Base-by-base conservation (phyloP, 2,329 filamentous ascomycete genomes). In the Trichoderma polysporum region DNA sequence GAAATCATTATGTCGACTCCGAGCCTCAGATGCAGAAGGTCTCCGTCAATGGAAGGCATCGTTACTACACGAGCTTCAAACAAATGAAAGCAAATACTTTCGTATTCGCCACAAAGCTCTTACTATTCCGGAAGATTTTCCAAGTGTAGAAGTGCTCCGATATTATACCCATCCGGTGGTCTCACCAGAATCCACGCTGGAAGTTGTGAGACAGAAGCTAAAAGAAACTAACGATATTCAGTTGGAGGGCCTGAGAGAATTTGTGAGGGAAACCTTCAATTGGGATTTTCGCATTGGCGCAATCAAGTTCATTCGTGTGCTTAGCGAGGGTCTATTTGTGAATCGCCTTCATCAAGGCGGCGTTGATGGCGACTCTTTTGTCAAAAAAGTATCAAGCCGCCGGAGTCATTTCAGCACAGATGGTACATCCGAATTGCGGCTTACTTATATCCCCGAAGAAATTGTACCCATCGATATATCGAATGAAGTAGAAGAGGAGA, bases 151-250 rank as follows among this genome's bases (percentile, higher is more conserved):
- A 49, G 87, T 97, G 8, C 80, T 98, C 22, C 85, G 91, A 12
- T 97, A 92, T 74, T 99, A 99, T 72, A 94, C 91, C 0, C 89
- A 94, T 73, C 95, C 95, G 0, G 88, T 91, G 1, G 90, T 97
- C 3, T 97, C 94, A 77, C 85, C 9, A 82, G 85, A 29, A 73
- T 94, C 59, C 78, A 72, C 31, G 8, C 59, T 80, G 1, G 72
- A 72, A 2, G 45, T 67, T 2, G 69, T 79, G 12, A 71, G 71
- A 8, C 66, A 73, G 17, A 76, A 71, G 54, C 62, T 78, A 33
- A 60, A 71, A 2, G 49, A 69, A 8, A 73, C 70, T 31, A 67
- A 64, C 3, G 71, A 73, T 4, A 70, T 79, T 2, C 71, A 76
- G 8, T 64, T 79, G 3, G 72, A 76, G 4, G 88, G 86, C 0